Evolutionary conservation across 208 protist species (phyloP).

Genomic region (Crithidia bombi): DNA sequence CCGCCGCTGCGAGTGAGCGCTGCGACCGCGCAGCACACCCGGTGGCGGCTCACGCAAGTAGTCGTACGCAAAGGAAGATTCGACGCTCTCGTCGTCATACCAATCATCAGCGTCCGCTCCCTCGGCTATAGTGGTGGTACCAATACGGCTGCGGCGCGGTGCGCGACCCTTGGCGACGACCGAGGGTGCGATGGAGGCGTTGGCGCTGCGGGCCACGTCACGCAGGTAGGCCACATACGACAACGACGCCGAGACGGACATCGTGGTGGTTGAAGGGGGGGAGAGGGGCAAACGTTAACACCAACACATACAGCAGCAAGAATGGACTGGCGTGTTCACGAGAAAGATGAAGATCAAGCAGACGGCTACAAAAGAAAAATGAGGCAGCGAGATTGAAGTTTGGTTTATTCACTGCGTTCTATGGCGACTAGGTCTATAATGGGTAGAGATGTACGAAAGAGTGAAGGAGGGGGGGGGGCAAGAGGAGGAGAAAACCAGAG

Average conservation of each 20-base stretch:
- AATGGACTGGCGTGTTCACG: not conserved
- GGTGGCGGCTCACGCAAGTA: slow-evolving; percentile 22
- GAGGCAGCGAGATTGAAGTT: too few species aligned
- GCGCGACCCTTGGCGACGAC: not conserved
- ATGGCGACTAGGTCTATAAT: too few species aligned
- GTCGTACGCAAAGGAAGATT: slow-evolving; percentile 19
- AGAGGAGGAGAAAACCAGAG: too few species aligned
- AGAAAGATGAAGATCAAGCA: not conserved
- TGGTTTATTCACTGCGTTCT: too few species aligned
- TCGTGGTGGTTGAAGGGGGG: slow-evolving; percentile 4
- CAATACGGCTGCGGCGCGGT: not conserved
- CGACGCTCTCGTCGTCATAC: not conserved
- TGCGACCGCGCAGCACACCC: not conserved
- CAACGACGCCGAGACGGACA: slow-evolving; percentile 12
- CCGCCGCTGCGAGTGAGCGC: too few species aligned
- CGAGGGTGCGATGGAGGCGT: slow-evolving; percentile 6
- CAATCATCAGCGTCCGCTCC: not conserved
- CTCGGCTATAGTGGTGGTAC: not conserved
- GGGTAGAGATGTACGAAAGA: too few species aligned
- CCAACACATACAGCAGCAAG: not conserved
- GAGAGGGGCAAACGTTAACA: not conserved
- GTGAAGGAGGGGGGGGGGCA: too few species aligned
- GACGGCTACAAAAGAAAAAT: too few species aligned
- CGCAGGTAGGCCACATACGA: slow-evolving; percentile 37
- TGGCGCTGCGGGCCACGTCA: slow-evolving; percentile 19